These are phyloP conservation scores for Pinus tabuliformis DNA, from an alignment of 75 land plant genomes.

Conservation along the genomic window DNA sequence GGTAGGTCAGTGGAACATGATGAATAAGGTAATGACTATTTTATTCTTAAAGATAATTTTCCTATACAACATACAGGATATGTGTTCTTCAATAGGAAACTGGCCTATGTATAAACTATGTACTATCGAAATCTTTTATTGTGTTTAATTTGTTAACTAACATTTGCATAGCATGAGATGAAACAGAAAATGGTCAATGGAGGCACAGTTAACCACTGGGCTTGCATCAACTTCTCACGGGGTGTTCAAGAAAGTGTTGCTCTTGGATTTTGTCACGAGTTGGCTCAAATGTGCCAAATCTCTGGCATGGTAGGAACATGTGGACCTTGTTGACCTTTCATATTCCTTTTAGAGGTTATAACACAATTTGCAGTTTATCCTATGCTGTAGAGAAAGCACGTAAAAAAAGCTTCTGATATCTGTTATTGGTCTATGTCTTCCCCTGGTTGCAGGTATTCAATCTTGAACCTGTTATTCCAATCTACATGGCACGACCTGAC, in stretches of 20 bases:
- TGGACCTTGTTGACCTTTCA: not conserved
- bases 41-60: not conserved
- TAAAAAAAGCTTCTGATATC: not conserved
- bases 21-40: constrained; percentile 60
- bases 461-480: constrained; percentile 65
- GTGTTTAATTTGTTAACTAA: not conserved
- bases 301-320: constrained; percentile 66
- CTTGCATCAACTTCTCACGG: constrained; percentile 72
- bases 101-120: not conserved
- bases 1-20: constrained; percentile 95
- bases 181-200: constrained; percentile 82
- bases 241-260: constrained; percentile 67
- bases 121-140: not conserved
- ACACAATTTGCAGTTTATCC: not conserved
- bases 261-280: constrained; percentile 61
- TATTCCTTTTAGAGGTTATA: not conserved
- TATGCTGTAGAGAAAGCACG: not conserved
- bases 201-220: constrained; percentile 66
- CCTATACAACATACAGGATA: not conserved
- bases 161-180: not conserved
- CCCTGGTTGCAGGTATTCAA: constrained; percentile 52
- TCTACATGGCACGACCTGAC: constrained; percentile 66
- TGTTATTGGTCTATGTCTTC: not conserved
- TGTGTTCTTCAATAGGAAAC: not conserved
- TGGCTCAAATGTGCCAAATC: constrained; percentile 68